Conservation (phyloP, 2,329 filamentous ascomycete species). For the Colletotrichum tamarilloi region DNA sequence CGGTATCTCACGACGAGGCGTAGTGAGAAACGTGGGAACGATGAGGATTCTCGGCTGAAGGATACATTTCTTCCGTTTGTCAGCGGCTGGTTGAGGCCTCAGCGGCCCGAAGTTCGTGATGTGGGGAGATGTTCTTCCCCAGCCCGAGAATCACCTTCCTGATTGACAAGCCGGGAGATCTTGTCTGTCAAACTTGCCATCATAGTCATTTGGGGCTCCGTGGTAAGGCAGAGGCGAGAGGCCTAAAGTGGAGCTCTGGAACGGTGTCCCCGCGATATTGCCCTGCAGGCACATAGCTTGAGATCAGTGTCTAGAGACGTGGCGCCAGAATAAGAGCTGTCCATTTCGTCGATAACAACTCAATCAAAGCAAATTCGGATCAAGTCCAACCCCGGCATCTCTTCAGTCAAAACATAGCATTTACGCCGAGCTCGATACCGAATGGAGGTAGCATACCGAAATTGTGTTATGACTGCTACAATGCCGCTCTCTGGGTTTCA, state of each 20-base stretch:
- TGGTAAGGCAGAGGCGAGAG: background rate
- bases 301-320: constrained; percentile 41
- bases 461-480: constrained; percentile 37
- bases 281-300: constrained; percentile 51
- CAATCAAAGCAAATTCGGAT: constrained; percentile 42
- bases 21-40: background rate
- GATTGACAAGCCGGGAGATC: constrained; percentile 39
- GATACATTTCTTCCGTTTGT: constrained; percentile 2
- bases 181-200: constrained; percentile 43
- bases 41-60: constrained; percentile 1
- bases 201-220: constrained; percentile 37
- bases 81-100: constrained; percentile 7
- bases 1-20: constrained; percentile 1
- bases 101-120: background rate
- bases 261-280: constrained; percentile 42
- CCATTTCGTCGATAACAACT: constrained; percentile 48
- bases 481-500: background rate
- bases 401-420: constrained; percentile 43
- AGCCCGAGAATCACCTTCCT: constrained; percentile 44
- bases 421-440: constrained; percentile 46
- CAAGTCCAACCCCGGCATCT: constrained; percentile 40
- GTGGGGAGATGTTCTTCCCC: constrained; percentile 39
- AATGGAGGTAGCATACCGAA: constrained; percentile 45
- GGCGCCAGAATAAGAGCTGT: constrained; percentile 43
- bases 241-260: background rate